Evolutionary conservation across 768 basidiomycete species (phyloP).

Genomic region (Naganishia vaughanmartiniae): DNA sequence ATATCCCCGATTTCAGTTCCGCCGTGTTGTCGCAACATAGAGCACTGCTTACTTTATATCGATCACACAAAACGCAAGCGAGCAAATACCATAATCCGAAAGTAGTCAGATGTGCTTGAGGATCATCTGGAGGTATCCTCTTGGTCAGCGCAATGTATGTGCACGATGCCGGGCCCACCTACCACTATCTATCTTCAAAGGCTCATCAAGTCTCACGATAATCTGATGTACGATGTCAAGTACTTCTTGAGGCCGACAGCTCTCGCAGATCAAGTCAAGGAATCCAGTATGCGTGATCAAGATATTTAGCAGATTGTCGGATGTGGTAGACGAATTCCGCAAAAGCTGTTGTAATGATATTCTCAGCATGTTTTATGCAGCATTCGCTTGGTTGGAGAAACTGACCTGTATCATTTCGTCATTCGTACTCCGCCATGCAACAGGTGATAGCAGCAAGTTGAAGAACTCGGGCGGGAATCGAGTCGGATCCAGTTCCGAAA

Average conservation of each 20-base stretch:
- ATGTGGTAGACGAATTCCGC: not conserved
- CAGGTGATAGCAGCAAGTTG: not conserved
- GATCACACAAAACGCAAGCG: constrained; percentile 36
- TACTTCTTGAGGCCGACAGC: not conserved
- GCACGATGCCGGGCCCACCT: not conserved
- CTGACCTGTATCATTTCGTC: not conserved
- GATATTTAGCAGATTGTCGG: constrained; percentile 1
- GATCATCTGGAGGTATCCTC: constrained; percentile 39
- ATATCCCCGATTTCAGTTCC: not conserved
- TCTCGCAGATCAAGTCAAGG: not conserved
- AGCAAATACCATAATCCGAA: constrained; percentile 46
- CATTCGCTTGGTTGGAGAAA: not conserved
- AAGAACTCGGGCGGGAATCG: not conserved
- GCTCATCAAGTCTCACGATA: not conserved
- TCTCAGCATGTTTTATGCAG: not conserved
- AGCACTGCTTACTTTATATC: constrained; percentile 21
- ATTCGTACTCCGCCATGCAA: not conserved
- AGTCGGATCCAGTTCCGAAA: not conserved
- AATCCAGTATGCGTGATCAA: not conserved
- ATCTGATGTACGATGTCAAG: not conserved
- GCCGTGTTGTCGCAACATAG: too few species aligned
- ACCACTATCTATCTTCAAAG: not conserved
- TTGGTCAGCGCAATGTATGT: not conserved
- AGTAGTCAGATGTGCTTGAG: constrained; percentile 44
- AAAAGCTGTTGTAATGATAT: not conserved